Evolutionary conservation across 2,329 filamentous ascomycete genomes (phyloP), one percentile per base, ranked within the genome.

Genomic region (Neofusicoccum laricinum): DNA sequence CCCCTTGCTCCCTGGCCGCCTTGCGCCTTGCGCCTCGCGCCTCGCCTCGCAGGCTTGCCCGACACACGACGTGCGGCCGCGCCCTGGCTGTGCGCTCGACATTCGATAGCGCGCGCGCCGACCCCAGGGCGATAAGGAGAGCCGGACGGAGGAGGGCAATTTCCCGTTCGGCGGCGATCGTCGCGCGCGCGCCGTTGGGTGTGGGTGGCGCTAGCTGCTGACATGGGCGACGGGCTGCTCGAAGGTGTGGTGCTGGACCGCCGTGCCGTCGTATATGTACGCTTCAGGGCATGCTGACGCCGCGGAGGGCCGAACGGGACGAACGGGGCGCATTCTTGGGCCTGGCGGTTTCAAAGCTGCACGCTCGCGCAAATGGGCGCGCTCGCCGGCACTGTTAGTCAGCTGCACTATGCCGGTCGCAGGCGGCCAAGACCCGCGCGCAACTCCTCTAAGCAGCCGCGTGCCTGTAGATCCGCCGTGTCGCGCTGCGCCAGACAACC

Each of bases 1-100:
- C 25, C 46, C 19, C 46, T 12, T 17, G n/a, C 19, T 8, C 45
- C 45, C 10, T 25, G 19, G 38, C 38, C 21, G 15, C 17, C 40
- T 45, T 6, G 25, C 14, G 34, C 53, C 25, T 30, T 30, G 25
- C 25, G 5, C 12, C 21, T n/a, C 25, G 38, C 38, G 38, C 21
- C 48, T 32, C 19, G 38, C 21, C 53, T 43, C 38, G 14, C 7
- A 41, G 19, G 38, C 40, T 21, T 34, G 21, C 14, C 17, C 50
- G 51, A 55, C 51, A 25, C 36, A 17, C 49, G 49, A 36, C 11
- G 51, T 41, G 36, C 51, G 51, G 41, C 51, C 51, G 36, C 51
- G 53, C 34, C 38, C 53, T 58, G 53, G 53, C 53, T 58, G 53
- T 43, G 53, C 53, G 53, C 15, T 58, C 53, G 43, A 58, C 43